Conservation (phyloP, 495 filamentous ascomycete genomes). For the Hypomontagnella monticulosa region DNA sequence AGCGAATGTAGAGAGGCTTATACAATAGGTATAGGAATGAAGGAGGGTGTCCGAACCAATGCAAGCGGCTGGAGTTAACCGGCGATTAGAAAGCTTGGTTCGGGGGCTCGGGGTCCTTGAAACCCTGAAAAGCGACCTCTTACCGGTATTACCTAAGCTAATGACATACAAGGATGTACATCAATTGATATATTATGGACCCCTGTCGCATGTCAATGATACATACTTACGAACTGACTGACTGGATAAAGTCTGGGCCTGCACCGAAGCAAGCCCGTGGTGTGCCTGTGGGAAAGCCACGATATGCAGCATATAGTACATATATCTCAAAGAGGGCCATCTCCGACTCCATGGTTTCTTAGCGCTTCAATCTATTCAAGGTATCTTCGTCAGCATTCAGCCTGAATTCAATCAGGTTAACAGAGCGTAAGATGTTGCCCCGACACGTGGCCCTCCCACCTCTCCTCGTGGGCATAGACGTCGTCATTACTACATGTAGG, state of each 20-base stretch:
- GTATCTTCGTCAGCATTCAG: slow-evolving; percentile 23
- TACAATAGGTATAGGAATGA: background rate
- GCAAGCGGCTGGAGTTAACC: slow-evolving; percentile 24
- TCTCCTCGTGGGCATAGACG: background rate
- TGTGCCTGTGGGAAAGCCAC: background rate
- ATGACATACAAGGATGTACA: no score
- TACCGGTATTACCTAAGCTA: no score
- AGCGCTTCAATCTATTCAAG: slow-evolving; percentile 24
- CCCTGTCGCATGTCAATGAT: no score
- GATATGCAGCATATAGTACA: background rate
- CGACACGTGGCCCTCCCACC: slow-evolving; percentile 21
- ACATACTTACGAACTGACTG: no score
- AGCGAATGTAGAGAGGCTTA: background rate
- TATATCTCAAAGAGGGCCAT: background rate
- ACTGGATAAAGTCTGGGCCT: no score
- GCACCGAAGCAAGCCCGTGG: background rate
- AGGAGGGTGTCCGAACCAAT: background rate
- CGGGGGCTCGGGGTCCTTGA: no score
- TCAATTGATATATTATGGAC: no score
- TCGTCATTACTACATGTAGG: slow-evolving; percentile 2
- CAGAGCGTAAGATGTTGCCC: slow-evolving; percentile 6
- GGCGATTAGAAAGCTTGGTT: slow-evolving; percentile 14
- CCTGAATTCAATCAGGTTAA: slow-evolving; percentile 10
- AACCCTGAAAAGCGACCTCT: no score
- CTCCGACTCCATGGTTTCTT: slow-evolving; percentile 23